phyloP scores from a whole-genome alignment of 1,284 basidiomycete species.

The Ustilago sp. region DNA sequence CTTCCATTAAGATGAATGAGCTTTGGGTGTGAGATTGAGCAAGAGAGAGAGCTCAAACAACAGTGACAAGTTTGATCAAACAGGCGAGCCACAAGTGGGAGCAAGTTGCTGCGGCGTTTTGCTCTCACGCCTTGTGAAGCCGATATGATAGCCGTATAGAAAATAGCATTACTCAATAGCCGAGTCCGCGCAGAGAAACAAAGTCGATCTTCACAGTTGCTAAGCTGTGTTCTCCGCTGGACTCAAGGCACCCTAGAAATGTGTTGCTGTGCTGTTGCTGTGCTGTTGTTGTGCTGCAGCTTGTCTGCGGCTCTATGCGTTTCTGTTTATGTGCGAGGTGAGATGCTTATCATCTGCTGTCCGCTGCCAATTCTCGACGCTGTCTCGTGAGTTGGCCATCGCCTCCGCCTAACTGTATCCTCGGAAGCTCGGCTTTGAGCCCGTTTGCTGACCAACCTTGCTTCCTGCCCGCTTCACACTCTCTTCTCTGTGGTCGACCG shows the following conservation, averaged over 20 bases:
- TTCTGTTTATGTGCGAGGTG: neutral
- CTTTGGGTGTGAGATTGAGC: neutral
- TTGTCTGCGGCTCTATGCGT: neutral
- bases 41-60: neutral
- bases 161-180: neutral
- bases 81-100: constrained; percentile 1
- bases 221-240: neutral
- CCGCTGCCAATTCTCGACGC: neutral
- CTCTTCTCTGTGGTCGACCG: constrained; percentile 18
- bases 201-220: neutral
- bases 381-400: neutral
- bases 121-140: neutral
- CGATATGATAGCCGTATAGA: neutral
- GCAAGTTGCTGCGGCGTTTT: neutral
- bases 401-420: neutral
- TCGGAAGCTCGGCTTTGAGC: neutral
- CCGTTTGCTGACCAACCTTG: neutral
- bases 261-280: neutral
- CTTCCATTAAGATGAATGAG: neutral
- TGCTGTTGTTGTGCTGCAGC: neutral
- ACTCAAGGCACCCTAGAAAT: neutral
- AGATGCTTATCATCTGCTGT: neutral
- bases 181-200: neutral
- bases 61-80: neutral
- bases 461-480: neutral